Conservation (phyloP, 805 yeast species). For the Cyberlindnera americana region DNA sequence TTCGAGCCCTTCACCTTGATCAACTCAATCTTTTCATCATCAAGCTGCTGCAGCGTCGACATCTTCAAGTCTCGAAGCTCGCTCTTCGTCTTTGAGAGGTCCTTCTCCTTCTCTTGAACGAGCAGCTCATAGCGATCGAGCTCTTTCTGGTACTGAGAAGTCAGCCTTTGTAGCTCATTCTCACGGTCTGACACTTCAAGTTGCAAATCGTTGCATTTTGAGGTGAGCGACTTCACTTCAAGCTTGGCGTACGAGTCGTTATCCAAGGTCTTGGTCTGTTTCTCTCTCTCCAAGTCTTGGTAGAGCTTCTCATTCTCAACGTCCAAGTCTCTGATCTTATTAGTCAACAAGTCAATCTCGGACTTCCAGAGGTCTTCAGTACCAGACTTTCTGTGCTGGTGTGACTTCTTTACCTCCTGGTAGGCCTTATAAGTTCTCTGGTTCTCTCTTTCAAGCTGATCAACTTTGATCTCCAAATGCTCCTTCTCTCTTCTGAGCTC, state of each 20-base stretch:
- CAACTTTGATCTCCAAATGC: slow-evolving; percentile 18
- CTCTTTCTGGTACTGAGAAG: slow-evolving; percentile 22
- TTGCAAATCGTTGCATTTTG: slow-evolving; percentile 33
- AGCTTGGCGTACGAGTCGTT: slow-evolving; percentile 30
- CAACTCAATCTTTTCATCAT: slow-evolving; percentile 35
- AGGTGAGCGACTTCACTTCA: slow-evolving; percentile 37
- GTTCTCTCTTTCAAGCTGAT: slow-evolving; percentile 32
- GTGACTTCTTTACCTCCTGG: slow-evolving; percentile 16
- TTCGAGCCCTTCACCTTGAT: slow-evolving; percentile 34
- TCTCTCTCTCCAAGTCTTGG: slow-evolving; percentile 35
- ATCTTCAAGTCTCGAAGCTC: slow-evolving; percentile 34
- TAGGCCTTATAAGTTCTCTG: slow-evolving; percentile 27
- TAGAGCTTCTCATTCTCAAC: slow-evolving; percentile 35
- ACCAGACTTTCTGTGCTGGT: slow-evolving; percentile 10
- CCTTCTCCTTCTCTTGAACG: slow-evolving; percentile 35
- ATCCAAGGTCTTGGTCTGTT: slow-evolving; percentile 13
- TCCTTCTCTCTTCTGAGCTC: slow-evolving; percentile 17
- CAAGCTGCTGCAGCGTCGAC: slow-evolving; percentile 30
- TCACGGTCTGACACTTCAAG: slow-evolving; percentile 26
- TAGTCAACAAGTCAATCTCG: slow-evolving; percentile 25
- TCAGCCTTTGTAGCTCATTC: slow-evolving; percentile 18
- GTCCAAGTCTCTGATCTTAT: slow-evolving; percentile 35
- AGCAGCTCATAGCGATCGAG: slow-evolving; percentile 21
- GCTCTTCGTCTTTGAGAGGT: slow-evolving; percentile 32
- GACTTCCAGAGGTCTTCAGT: slow-evolving; percentile 28